Evolutionary conservation across 2,329 filamentous ascomycete genomes (phyloP), one percentile per base, ranked within the genome.

Genomic region (Pseudogymnoascus destructans): DNA sequence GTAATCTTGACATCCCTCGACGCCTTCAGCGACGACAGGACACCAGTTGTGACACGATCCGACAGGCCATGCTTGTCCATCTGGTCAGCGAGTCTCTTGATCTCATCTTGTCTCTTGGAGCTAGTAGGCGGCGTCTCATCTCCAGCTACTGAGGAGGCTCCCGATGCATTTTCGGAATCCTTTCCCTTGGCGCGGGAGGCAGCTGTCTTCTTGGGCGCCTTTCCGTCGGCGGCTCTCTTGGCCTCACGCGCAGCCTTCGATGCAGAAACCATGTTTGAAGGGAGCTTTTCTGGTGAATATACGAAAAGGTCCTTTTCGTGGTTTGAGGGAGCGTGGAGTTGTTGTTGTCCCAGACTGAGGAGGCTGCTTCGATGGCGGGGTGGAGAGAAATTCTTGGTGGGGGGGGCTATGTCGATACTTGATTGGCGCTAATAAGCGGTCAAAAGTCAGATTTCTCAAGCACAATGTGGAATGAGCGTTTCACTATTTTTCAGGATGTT

Each of bases 1-100:
- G 86, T 95, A 72, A 98, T 93, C 80, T 98, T 98, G 73, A 95
- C 89, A 74, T 98, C 93, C 74, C 89, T 87, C 77, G 87, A 95
- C 65, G 87, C 79, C 63, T 81, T 74, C 63, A 92, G 82, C 46
- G 93, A 98, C 35, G 91, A 80, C 62, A 98, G 79, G 59, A 98
- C 93, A 81, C 93, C 93, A 61, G 93, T 98, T 61, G 95, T 98
- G 73, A 98, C 93, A 73, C 93, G 87, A 75, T 98, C 93, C 11
- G 93, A 97, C 64, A 98, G 80, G 69, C 93, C 93, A 71, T 95
- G 83, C 76, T 95, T 88, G 76, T 98, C 93, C 80, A 95, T 87
- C 77, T 98, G 95, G 58, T 91, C 79, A 46, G 87, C 85, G 65
- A 98, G 80, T 71, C 90, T 90, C 77, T 90, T 87, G 64, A 96